Conservation (phyloP, 2,329 filamentous ascomycete genomes). For the Aspergillus pseudotamarii region DNA sequence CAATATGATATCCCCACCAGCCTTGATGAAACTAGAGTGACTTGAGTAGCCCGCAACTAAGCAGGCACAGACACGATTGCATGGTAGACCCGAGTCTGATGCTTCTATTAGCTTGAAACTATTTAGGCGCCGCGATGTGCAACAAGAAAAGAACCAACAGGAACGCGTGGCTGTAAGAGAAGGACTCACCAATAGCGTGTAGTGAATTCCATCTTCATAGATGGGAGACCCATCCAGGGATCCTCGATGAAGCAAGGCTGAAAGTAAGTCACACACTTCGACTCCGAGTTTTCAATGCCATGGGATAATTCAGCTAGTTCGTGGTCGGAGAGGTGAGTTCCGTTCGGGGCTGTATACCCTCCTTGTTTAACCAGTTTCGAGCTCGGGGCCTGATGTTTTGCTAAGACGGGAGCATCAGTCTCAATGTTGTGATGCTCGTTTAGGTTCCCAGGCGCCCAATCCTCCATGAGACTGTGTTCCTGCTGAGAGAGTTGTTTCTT, state of each 20-base stretch:
- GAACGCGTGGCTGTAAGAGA: background rate
- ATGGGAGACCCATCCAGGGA: constrained; percentile 23
- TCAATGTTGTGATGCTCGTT: constrained; percentile 6
- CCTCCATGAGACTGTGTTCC: constrained; percentile 16
- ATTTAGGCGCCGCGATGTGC: background rate
- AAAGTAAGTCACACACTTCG: constrained; percentile 18
- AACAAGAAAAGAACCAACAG: background rate
- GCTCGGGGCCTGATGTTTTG: constrained; percentile 8
- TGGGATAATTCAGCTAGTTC: constrained; percentile 19
- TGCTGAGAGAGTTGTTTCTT: constrained; percentile 16
- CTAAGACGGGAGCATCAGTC: background rate
- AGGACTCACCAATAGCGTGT: constrained; percentile 10
- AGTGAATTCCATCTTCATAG: constrained; percentile 8
- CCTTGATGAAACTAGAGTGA: background rate
- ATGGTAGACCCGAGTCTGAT: background rate
- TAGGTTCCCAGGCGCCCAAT: constrained; percentile 20
- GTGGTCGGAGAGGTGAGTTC: constrained; percentile 19
- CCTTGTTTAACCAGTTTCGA: constrained; percentile 9
- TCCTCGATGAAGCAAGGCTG: constrained; percentile 22
- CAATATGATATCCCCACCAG: background rate
- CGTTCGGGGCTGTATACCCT: constrained; percentile 28
- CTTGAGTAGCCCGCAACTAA: background rate
- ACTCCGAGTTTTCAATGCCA: constrained; percentile 17
- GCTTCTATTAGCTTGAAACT: background rate
- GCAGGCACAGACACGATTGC: background rate